Base-by-base conservation (phyloP, 768 basidiomycete genomes). In the Rhodotorula babjevae region DNA sequence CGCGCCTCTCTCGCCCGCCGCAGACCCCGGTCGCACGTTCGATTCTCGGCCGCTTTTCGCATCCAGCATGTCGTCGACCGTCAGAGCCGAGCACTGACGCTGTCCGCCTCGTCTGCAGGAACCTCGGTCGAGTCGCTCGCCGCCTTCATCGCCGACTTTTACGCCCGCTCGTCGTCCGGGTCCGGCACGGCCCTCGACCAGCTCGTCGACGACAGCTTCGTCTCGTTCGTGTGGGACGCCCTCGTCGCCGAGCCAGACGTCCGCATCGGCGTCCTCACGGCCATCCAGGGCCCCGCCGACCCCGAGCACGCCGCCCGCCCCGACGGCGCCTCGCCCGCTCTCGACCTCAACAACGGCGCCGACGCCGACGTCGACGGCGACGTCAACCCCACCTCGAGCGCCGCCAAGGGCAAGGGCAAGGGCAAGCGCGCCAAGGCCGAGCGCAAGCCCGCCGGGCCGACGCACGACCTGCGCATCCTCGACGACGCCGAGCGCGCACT, bases 141-240 rank as follows among this genome's bases (percentile, higher is more conserved):
- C 11, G 23, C 15, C 36, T 68, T 65, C 75, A 84, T 93, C 65
- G 73, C 81, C 46, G 87, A 85, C 31, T 93, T 89, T 79, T 89
- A 91, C 81, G 73, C 82, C 4, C 83, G 84, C 57, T 9, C 55
- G 5, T 19, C 61, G 23, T 52, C 71, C 25, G 77, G 83, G 63
- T 77, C 82, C 19, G 27, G 52, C 36, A 16, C 62, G 18, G 44
- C 61, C 10, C 56, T 40, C 57, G 77, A 23, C 78, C 91, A 93
- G 76, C 86, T 83, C 67, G 82, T 87, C 29, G 93, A 95, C 78
- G 88, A 90, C 76, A 81, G 85, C 5, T 92, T 91, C 78, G 87
- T 86, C 79, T 85, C 87, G 7, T 93, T 91, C 80, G 85, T 92
- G 29, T 94, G 91, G 91, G 87, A 88, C 0, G 82, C 91, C 46